These are phyloP conservation scores for Leucosporidium creatinivorum DNA, from an alignment of 768 basidiomycete genomes.

Conservation along the genomic window DNA sequence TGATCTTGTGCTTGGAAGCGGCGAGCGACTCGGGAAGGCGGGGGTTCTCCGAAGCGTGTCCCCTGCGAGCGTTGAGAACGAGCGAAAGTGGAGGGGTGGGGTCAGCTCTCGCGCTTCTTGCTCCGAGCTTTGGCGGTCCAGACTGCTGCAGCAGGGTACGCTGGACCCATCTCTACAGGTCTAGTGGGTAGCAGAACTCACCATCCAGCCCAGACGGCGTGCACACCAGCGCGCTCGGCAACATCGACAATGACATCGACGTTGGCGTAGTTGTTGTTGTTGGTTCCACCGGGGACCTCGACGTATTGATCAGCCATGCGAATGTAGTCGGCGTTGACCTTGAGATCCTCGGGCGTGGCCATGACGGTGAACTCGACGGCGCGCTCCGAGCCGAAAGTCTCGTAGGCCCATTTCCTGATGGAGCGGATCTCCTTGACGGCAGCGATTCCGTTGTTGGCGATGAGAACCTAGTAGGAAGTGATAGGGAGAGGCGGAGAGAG, in stretches of 20 bases:
- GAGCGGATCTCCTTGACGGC: slow-evolving; percentile 99
- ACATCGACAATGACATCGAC: slow-evolving; percentile 98
- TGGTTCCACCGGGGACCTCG: slow-evolving; percentile 94
- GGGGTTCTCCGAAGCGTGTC: slow-evolving; percentile 98
- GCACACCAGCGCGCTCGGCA: slow-evolving; percentile 92
- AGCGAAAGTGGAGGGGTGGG: background rate
- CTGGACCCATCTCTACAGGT: background rate
- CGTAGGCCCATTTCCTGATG: slow-evolving; percentile 81
- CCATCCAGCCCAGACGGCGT: slow-evolving; percentile 99
- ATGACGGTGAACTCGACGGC: slow-evolving; percentile 94
- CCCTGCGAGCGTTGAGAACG: slow-evolving; percentile 43
- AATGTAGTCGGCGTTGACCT: slow-evolving; percentile 97
- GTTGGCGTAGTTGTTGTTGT: slow-evolving; percentile 99
- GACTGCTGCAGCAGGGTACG: background rate
- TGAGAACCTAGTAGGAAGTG: background rate
- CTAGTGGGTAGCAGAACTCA: slow-evolving; percentile 33
- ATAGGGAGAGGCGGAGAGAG: background rate
- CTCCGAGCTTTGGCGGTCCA: background rate
- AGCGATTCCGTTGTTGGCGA: slow-evolving; percentile 64
- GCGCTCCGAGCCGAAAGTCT: slow-evolving; percentile 23
- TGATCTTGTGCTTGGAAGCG: slow-evolving; percentile 87
- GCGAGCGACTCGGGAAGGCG: slow-evolving; percentile 87
- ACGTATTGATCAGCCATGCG: slow-evolving; percentile 99
- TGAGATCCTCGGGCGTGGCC: slow-evolving; percentile 78
- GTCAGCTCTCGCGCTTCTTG: background rate